These are phyloP conservation scores for Adansonia rubrostipa DNA, from an alignment of 441 rosid genomes.

Conservation along the genomic window DNA sequence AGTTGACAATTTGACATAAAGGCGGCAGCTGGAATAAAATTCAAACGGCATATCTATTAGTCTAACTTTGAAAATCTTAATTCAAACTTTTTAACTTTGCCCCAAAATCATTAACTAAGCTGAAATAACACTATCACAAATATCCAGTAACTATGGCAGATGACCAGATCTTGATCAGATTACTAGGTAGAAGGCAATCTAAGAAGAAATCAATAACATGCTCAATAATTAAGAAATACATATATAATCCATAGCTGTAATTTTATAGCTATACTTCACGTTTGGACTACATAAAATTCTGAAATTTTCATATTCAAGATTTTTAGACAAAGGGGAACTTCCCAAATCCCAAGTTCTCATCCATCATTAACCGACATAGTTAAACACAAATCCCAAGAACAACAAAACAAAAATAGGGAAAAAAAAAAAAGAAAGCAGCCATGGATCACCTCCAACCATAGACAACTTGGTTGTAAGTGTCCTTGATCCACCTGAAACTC, in stretches of 20 bases:
- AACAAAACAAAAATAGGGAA: background rate
- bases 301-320: background rate
- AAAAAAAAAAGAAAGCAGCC: background rate
- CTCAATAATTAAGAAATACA: background rate
- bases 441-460: slow-evolving; percentile 61
- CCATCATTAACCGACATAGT: no score
- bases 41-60: background rate
- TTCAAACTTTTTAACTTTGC: background rate
- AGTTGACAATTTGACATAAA: background rate
- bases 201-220: no score
- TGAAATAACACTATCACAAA: background rate
- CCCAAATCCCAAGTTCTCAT: no score
- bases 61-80: background rate
- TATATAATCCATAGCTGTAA: no score
- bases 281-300: background rate
- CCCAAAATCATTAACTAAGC: background rate
- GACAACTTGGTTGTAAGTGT: slow-evolving; percentile 60
- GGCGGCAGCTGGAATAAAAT: background rate
- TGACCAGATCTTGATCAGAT: background rate
- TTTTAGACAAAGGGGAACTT: background rate
- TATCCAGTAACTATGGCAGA: background rate
- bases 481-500: slow-evolving; percentile 87
- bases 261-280: background rate
- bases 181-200: background rate
- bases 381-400: no score